Evolutionary conservation across 2,329 filamentous ascomycete genomes (phyloP).

Genomic region (Seiridium cupressi): DNA sequence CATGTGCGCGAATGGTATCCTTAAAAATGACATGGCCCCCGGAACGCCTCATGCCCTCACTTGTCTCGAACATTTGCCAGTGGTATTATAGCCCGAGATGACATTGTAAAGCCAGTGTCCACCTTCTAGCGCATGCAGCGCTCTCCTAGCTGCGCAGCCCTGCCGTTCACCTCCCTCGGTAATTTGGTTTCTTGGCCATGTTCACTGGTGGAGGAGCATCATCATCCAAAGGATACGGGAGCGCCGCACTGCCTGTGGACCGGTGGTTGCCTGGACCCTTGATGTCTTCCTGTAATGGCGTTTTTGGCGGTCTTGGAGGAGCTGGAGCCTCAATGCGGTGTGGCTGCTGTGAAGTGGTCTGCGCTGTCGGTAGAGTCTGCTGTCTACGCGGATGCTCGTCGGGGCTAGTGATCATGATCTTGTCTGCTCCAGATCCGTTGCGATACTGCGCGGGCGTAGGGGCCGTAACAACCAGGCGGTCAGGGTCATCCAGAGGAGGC

Average conservation of each 20-base stretch:
- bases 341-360: conserved; percentile 24
- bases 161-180: background rate
- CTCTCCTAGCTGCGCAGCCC: too few species aligned
- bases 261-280: conserved; percentile 23
- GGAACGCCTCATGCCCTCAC: conserved; percentile 1
- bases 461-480: conserved; percentile 54
- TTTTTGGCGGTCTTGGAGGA: conserved; percentile 76
- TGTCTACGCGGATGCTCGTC: conserved; percentile 56
- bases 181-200: conserved; percentile 73
- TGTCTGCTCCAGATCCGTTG: conserved; percentile 60
- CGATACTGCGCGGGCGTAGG: conserved; percentile 60
- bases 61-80: background rate
- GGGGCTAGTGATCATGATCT: conserved; percentile 61
- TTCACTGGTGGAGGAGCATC: conserved; percentile 84
- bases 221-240: conserved; percentile 77
- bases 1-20: conserved; percentile 11
- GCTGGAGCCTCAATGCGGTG: conserved; percentile 62
- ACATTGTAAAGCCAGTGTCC: too few species aligned
- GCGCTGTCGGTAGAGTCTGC: conserved; percentile 20
- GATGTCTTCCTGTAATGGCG: conserved; percentile 60
- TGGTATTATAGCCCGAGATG: background rate
- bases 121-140: too few species aligned
- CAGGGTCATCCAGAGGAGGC: conserved; percentile 38
- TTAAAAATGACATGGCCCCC: background rate
- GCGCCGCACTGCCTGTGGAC: conserved; percentile 29